Evolutionary conservation across 2,329 filamentous ascomycete species (phyloP), one percentile per base, ranked within the genome.

Genomic region (Bipolaris cookei): DNA sequence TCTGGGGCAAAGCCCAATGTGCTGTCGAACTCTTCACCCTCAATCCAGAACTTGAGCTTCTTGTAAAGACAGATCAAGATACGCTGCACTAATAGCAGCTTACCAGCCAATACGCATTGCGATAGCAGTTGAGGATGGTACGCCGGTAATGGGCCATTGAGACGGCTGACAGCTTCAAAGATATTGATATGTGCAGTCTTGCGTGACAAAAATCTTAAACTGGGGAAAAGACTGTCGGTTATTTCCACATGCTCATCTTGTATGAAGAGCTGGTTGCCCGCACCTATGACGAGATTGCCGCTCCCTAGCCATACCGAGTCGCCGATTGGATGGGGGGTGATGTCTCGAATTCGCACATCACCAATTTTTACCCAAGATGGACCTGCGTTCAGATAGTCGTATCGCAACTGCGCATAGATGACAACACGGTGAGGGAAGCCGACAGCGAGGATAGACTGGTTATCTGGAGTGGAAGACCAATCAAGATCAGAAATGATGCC

Each of bases 81-180:
- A 8, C 82, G 82, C 64, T 92, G 88, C 2, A 95, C 91, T 5
- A 92, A 76, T 3, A 77, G 73, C 32, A 84, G 83, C 72, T 96
- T 96, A 0, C 93, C 94, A 18, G 88, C 85, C 23, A 97, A 81
- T 35, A 96, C 91, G 67, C 90, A 94, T 74, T 97, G 91, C 50
- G 90, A 90, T 23, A 98, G 78, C 56, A 97, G 91, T 69, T 96
- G 92, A 0, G 95, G 95, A 68, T 99, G 94, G 67, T 96, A 99
- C 2, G 96, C 83, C 0, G 95, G 92, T 6, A 98, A 80, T 2
- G 93, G 90, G 0, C 92, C 91, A 69, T 97, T 98, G 46, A 98
- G 82, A 59, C 90, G 83, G 64, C 90, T 90, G 10, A 96, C 90
- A 7, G 92, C 84, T 37, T 93, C 87, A 64, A 96, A 96, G 4